Base-by-base conservation (phyloP, 257 asterid genomes). In the Pogostemon cablin region DNA sequence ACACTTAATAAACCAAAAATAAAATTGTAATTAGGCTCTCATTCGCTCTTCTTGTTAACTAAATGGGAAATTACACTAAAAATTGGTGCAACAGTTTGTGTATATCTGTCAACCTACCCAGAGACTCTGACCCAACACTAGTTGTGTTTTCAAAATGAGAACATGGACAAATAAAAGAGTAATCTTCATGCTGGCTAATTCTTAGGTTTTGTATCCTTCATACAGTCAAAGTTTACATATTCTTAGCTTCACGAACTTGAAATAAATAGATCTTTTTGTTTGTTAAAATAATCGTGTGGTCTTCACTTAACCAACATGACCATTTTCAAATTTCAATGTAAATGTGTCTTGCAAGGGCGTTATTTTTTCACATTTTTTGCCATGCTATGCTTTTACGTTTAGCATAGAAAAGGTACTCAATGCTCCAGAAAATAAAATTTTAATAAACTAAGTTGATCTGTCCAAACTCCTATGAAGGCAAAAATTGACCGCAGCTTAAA, bases 151-250 rank as follows among this genome's bases (percentile, higher is more conserved):
- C 25, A 2, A 50, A 9, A 42, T 9, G 6, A 47, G 38, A 37
- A 11, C 46, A 46, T 9, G 25, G 25, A 46, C n/a, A 17, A 11
- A 11, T 52, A 55, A 35, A 42, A 40, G 34, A 4, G 32, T 25
- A 25, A 9, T 20, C 57, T 41, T 59, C 65, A 61, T 61, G 66
- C 65, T 62, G 65, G 63, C 64, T 35, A 53, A 68, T 67, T 47
- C 43, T 32, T 37, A 34, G 41, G 7, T 66, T 67, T 20, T 50
- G 6, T 68, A 48, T 75, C 64, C 58, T 38, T 55, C 9, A 44
- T 9, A 25, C 43, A 68, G 17, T 41, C 57, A 41, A 60, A 50
- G 46, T 68, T 68, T 53, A 0, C 56, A 50, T 12, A 50, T 32
- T 65, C 12, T 39, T 57, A 12, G 15, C 52, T 38, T 56, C 68